These are phyloP conservation scores for Rhynchosporium graminicola DNA, from an alignment of 2,329 filamentous ascomycete genomes.

Conservation along the genomic window DNA sequence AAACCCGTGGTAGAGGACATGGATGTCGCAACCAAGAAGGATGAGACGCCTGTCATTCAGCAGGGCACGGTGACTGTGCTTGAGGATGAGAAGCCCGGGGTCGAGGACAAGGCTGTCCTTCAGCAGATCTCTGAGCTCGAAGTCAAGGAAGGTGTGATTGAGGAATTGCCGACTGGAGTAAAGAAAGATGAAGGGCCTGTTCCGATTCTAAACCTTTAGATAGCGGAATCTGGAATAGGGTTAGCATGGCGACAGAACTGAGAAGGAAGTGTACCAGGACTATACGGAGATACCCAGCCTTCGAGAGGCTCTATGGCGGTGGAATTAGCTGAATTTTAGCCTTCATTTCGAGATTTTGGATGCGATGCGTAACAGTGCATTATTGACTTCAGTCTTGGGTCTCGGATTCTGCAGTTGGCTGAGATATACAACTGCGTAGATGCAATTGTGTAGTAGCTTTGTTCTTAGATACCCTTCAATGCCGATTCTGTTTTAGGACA, in stretches of 20 bases:
- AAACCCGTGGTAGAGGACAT: background rate
- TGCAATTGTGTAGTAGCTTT: background rate
- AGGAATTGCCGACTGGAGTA: too few species aligned
- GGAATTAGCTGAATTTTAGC: background rate
- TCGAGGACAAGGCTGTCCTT: background rate
- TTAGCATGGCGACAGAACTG: background rate
- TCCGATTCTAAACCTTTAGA: too few species aligned
- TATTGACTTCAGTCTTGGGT: background rate
- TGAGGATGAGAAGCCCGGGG: background rate
- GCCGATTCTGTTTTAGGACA: background rate
- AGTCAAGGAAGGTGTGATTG: background rate
- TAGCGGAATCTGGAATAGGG: background rate
- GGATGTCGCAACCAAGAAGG: background rate
- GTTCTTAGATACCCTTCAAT: background rate
- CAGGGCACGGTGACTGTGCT: background rate
- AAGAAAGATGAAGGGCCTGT: too few species aligned
- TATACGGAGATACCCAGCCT: slow-evolving; percentile 6
- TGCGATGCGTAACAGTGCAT: background rate
- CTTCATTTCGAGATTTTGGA: background rate
- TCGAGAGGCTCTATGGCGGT: background rate
- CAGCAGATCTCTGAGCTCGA: background rate
- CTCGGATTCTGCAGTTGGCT: background rate
- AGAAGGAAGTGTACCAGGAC: slow-evolving; percentile 6
- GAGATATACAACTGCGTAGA: background rate
- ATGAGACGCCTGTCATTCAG: background rate